A percentile compares a stretch with the other conserved stretches of the same genome.
These are phyloP conservation scores for Cenchrus americanus DNA, from an alignment of 176 grass and related monocot species.

Conservation along the genomic window DNA sequence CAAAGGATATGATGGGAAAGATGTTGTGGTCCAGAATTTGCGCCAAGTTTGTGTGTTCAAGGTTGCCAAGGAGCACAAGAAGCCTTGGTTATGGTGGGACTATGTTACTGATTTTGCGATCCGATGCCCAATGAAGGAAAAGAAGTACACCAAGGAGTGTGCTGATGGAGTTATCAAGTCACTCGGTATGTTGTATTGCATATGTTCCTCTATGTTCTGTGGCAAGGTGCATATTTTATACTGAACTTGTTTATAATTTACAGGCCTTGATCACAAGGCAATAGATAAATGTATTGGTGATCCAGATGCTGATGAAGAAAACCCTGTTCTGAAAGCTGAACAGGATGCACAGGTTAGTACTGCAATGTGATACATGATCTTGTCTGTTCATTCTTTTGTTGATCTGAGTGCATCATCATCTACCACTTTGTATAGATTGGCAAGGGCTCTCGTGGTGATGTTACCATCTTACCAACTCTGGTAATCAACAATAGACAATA, in stretches of 20 bases:
- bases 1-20: conserved; percentile 95
- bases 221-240: background rate
- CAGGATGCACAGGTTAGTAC: conserved; percentile 82
- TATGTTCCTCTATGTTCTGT: background rate
- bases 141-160: conserved; percentile 91
- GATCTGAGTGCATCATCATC: conserved; percentile 29
- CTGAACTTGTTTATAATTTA: conserved; percentile 26
- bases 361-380: background rate
- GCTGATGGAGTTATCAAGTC: conserved; percentile 83
- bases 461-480: conserved; percentile 93
- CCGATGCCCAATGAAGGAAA: conserved; percentile 86
- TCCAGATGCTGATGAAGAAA: conserved; percentile 84
- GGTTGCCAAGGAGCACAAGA: conserved; percentile 73
- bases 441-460: conserved; percentile 83
- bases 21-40: conserved; percentile 89
- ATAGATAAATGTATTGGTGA: conserved; percentile 88
- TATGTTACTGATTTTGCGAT: conserved; percentile 91
- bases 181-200: conserved; percentile 63
- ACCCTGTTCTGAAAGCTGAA: conserved; percentile 85
- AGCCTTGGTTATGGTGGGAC: conserved; percentile 94
- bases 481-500: conserved; percentile 99
- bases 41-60: conserved; percentile 78
- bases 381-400: conserved; percentile 23
- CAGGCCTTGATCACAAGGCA: conserved; percentile 78
- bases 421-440: conserved; percentile 63